Percentiles rank a stretch among this genome's conserved stretches.
phyloP scores from a whole-genome alignment of 371 early-diverging fungal species.

The Circinella minor region DNA sequence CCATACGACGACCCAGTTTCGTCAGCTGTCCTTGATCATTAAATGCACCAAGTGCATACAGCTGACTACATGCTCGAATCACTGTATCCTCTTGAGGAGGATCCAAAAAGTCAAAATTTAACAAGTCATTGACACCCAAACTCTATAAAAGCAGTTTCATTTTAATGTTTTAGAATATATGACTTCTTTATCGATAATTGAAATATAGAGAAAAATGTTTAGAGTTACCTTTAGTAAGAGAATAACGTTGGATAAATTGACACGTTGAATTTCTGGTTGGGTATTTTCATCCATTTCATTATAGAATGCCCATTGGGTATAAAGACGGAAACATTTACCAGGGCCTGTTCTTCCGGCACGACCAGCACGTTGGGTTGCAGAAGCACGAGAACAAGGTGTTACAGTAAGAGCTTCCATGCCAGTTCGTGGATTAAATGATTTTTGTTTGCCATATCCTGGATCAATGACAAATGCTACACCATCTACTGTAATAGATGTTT shows the following conservation, averaged over 20 bases:
- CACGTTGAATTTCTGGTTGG: conserved; percentile 95
- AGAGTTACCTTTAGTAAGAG: conserved; percentile 83
- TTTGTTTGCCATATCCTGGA: conserved; percentile 97
- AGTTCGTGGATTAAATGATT: conserved; percentile 90
- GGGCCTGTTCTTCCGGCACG: conserved; percentile 98
- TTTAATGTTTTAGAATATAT: too few relatives aligned
- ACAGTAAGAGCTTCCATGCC: conserved; percentile 97
- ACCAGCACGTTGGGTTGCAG: conserved; percentile 98
- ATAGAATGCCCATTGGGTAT: conserved; percentile 93
- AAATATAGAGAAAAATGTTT: background rate
- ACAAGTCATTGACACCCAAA: conserved; percentile 93
- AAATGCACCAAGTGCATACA: conserved; percentile 96
- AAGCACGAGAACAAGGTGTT: conserved; percentile 93
- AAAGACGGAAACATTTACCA: conserved; percentile 98
- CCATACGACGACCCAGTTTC: conserved; percentile 97
- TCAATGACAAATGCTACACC: conserved; percentile 85
- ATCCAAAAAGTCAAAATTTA: conserved; percentile 98
- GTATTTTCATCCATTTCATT: conserved; percentile 95
- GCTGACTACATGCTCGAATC: conserved; percentile 90
- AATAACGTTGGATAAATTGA: conserved; percentile 92
- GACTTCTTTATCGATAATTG: too few relatives aligned
- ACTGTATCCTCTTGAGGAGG: conserved; percentile 94
- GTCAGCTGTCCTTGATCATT: conserved; percentile 94
- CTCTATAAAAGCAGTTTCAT: conserved; percentile 44
- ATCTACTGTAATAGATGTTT: conserved; percentile 99